Evolutionary conservation across 208 protist species (phyloP), one percentile per base, ranked within the genome.

Genomic region (Wallacemonas sp.): DNA sequence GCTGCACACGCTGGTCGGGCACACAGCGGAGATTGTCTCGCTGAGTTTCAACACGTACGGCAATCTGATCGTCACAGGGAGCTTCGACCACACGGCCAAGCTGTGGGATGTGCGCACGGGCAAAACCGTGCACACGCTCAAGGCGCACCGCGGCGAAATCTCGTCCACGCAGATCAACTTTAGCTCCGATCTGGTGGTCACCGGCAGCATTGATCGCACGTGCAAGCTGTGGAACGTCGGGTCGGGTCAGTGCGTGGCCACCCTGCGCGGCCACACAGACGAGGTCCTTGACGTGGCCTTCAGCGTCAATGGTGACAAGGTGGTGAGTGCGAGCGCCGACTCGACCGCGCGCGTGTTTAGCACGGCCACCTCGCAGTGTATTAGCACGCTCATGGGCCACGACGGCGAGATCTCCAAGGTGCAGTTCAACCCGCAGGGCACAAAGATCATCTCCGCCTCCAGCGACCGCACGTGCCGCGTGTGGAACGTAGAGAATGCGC

Each of bases 271-370:
- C 25, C 93, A 97, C 79, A 96, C 82, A 0, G 90, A 97, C 66
- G 93, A 97, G 70, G 94, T 99, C 29, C 82, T 99, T n/a, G 95
- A 98, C 74, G 92, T 97, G 2, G 72, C 77, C 25, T 98, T 98
- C 79, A 97, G 87, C 67, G 57, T 80, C 2, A 94, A 82, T 7
- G 96, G 97, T 33, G 82, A 74, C 39, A 80, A 79, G 76, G 79
- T 98, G 49, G 97, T 93, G 10, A 97, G 93, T n/a, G 93, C 93
- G 0, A 98, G 93, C 31, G 92, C 91, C n/a, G 98, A 99, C 79
- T 79, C 77, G 14, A 98, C 95, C 1, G 92, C 92, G 10, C 87
- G 93, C 14, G 86, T 98, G 16, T 99, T 95, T 74, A 92, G 93
- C 79, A 92, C 94, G 7, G 75, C 80, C 1, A 98, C 92, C 5